These are phyloP conservation scores for Coix lacrymajobi DNA, from an alignment of 176 grass and related monocot species.

Conservation along the genomic window DNA sequence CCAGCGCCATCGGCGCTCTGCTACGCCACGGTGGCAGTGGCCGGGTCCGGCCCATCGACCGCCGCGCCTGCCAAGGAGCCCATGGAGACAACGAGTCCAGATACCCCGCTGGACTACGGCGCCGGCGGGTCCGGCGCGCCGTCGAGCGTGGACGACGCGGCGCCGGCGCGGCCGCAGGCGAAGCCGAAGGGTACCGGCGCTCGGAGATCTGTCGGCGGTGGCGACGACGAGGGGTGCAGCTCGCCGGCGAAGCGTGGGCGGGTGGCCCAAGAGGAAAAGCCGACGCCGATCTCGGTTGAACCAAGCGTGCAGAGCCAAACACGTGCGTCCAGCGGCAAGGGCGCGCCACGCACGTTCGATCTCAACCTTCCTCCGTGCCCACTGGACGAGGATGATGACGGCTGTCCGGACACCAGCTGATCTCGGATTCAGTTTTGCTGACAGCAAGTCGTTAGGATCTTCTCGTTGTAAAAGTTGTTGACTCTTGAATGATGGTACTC, in stretches of 20 bases:
- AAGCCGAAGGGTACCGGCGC: not conserved
- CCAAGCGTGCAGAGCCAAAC: not conserved
- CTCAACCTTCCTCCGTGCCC: not conserved
- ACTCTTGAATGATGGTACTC: too few relatives aligned
- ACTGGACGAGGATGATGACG: not conserved
- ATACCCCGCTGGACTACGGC: constrained; percentile 23
- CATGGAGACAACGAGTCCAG: constrained; percentile 19
- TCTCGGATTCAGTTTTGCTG: not conserved
- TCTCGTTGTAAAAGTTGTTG: too few relatives aligned
- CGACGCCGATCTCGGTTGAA: not conserved
- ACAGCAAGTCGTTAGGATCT: too few relatives aligned
- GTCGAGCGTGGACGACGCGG: constrained; percentile 25
- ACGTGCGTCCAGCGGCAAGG: not conserved
- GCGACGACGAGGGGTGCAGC: constrained; percentile 33
- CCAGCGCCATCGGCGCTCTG: not conserved
- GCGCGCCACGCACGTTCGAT: not conserved
- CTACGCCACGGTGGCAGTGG: not conserved
- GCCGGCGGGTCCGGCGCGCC: constrained; percentile 20
- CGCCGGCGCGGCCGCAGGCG: not conserved
- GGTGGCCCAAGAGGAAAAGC: not conserved
- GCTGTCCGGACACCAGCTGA: not conserved
- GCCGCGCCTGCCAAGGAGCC: not conserved
- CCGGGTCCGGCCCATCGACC: not conserved
- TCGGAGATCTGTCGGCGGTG: not conserved
- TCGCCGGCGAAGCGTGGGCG: constrained; percentile 16